These are phyloP conservation scores for Coemansia sp. DNA, from an alignment of 192 early-diverging fungal genomes.

Conservation along the genomic window DNA sequence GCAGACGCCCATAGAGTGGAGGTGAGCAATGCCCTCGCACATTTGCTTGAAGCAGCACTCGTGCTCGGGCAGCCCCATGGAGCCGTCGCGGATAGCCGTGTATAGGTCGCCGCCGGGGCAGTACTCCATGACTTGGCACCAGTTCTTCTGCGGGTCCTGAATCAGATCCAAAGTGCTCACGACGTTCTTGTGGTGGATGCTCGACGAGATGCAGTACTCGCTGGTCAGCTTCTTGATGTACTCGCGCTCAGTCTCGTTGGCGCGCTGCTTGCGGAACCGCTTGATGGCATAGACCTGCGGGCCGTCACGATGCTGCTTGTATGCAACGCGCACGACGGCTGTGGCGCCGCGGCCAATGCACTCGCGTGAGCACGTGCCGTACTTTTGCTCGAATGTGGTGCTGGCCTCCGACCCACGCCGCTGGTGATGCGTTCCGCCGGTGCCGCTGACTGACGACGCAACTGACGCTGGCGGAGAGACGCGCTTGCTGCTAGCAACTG, in stretches of 20 bases:
- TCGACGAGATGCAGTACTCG: conserved; percentile 95
- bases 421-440: conserved; percentile 21
- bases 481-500: conserved; percentile 16
- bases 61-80: conserved; percentile 77
- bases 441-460: conserved; percentile 31
- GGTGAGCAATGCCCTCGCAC: conserved; percentile 81
- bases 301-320: conserved; percentile 68
- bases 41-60: conserved; percentile 95
- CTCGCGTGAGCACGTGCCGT: conserved; percentile 74
- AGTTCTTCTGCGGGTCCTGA: conserved; percentile 82
- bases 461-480: conserved; percentile 35
- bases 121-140: conserved; percentile 85
- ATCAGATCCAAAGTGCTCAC: conserved; percentile 96
- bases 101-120: conserved; percentile 93
- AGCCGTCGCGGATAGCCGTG: conserved; percentile 70
- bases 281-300: conserved; percentile 84
- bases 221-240: conserved; percentile 93
- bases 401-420: conserved; percentile 29
- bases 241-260: conserved; percentile 87
- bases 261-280: conserved; percentile 85
- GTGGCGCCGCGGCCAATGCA: conserved; percentile 88
- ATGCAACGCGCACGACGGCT: conserved; percentile 85
- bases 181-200: conserved; percentile 86
- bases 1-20: conserved; percentile 95
- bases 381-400: conserved; percentile 67